Conservation (phyloP, 1,139 yeast species). For the Candida anutae region DNA sequence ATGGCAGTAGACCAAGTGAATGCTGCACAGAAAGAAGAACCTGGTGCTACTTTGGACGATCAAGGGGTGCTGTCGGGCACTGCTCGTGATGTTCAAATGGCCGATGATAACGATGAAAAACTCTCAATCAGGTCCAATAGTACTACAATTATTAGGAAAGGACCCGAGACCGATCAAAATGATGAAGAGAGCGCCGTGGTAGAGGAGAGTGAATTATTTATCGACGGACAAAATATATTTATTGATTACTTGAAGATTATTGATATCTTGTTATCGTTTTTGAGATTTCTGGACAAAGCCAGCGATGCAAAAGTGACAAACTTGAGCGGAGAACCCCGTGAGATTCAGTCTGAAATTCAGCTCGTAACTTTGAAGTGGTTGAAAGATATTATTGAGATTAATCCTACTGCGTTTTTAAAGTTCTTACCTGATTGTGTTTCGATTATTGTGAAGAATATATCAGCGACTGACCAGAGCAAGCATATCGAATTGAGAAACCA, state of each 20-base stretch:
- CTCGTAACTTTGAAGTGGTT: constrained; percentile 80
- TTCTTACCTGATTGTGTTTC: constrained; percentile 42
- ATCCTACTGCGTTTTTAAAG: constrained; percentile 69
- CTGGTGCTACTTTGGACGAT: neutral
- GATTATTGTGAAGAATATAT: constrained; percentile 29
- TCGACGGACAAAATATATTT: constrained; percentile 82
- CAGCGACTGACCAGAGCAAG: constrained; percentile 30
- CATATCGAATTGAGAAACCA: constrained; percentile 33
- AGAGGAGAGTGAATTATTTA: constrained; percentile 20
- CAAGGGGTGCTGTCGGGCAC: constrained; percentile 4
- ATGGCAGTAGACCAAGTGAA: neutral
- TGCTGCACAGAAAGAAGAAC: constrained; percentile 4
- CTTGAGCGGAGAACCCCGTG: constrained; percentile 30
- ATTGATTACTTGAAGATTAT: constrained; percentile 77
- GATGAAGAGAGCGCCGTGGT: constrained; percentile 34
- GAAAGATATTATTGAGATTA: constrained; percentile 60
- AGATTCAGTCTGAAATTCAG: constrained; percentile 66
- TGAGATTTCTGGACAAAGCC: constrained; percentile 40
- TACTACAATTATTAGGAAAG: constrained; percentile 13
- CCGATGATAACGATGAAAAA: constrained; percentile 9
- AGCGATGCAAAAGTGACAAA: constrained; percentile 18
- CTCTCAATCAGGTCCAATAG: constrained; percentile 19
- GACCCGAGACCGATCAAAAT: constrained; percentile 2
- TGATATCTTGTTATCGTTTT: constrained; percentile 68
- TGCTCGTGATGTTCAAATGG: constrained; percentile 4